Evolutionary conservation across 2,329 filamentous ascomycete species (phyloP).

Genomic region (Delphinella strobiligena): DNA sequence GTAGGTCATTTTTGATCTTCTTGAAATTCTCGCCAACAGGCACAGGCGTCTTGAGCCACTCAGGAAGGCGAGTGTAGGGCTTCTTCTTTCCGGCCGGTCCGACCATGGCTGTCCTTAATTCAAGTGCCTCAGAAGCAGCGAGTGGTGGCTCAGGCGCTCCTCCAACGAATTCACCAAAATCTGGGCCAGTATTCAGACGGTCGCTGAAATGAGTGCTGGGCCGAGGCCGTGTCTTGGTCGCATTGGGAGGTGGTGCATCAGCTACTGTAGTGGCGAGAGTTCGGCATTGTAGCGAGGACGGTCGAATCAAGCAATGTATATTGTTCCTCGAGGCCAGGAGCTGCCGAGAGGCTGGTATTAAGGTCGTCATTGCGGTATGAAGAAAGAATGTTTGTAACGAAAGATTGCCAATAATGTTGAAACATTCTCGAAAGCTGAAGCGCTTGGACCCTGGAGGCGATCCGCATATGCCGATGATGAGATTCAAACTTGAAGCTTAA

Average conservation of each 20-base stretch:
- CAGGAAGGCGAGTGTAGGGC: constrained; percentile 63
- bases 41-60: constrained; percentile 94
- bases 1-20: constrained; percentile 85
- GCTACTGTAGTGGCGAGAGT: constrained; percentile 32
- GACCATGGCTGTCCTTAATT: constrained; percentile 49
- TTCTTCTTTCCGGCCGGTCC: constrained; percentile 51
- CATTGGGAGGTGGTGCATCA: constrained; percentile 21
- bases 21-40: constrained; percentile 80
- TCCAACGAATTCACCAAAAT: constrained; percentile 51
- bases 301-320: constrained; percentile 14
- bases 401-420: not conserved
- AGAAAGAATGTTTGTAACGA: not conserved
- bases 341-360: constrained; percentile 16
- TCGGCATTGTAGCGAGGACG: constrained; percentile 19
- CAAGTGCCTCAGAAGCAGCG: constrained; percentile 41
- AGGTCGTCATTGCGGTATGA: constrained; percentile 14
- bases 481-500: not conserved
- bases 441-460: not conserved
- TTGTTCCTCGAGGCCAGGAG: constrained; percentile 14
- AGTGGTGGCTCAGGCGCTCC: constrained; percentile 27
- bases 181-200: constrained; percentile 51
- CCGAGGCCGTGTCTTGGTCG: constrained; percentile 23
- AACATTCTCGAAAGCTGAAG: not conserved
- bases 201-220: constrained; percentile 46
- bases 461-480: not conserved